Evolutionary conservation across 495 filamentous ascomycete species (phyloP).

Genomic region (Pseudoneurospora amorphoporcata): DNA sequence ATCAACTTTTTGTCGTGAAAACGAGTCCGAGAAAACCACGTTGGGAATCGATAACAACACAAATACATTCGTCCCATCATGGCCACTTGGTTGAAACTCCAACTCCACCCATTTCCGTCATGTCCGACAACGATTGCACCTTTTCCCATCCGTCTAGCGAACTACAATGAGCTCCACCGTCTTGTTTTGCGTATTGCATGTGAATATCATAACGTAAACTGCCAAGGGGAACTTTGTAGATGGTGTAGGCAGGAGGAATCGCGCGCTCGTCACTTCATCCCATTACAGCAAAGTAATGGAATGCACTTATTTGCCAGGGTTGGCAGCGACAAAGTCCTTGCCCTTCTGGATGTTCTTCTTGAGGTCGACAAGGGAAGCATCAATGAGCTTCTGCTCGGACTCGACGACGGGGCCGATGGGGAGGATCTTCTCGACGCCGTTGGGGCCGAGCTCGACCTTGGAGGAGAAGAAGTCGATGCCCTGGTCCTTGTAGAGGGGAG

Average conservation of each 20-base stretch:
- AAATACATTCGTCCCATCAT: neutral
- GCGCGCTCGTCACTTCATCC: neutral
- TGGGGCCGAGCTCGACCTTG: slow-evolving; percentile 87
- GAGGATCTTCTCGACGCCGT: slow-evolving; percentile 89
- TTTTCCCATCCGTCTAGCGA: too few species aligned
- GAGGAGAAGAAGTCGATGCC: slow-evolving; percentile 93
- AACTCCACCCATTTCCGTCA: neutral
- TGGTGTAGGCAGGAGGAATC: neutral
- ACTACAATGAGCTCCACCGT: too few species aligned
- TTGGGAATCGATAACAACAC: neutral
- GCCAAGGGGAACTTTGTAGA: neutral
- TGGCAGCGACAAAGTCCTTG: slow-evolving; percentile 38
- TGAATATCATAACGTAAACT: neutral
- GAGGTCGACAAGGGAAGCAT: slow-evolving; percentile 73
- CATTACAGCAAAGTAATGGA: neutral
- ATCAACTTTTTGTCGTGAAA: neutral
- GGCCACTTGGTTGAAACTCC: neutral
- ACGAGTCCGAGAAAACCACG: neutral
- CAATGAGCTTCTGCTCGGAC: slow-evolving; percentile 81
- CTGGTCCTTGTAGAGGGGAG: slow-evolving; percentile 93
- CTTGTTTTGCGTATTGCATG: too few species aligned
- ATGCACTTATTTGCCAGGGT: slow-evolving; percentile 42
- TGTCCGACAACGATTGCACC: neutral
- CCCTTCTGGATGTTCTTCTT: slow-evolving; percentile 65
- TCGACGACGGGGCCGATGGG: slow-evolving; percentile 71